Evolutionary conservation across 768 basidiomycete genomes (phyloP), one percentile per base, ranked within the genome.

Genomic region (Tulasnella sp.): DNA sequence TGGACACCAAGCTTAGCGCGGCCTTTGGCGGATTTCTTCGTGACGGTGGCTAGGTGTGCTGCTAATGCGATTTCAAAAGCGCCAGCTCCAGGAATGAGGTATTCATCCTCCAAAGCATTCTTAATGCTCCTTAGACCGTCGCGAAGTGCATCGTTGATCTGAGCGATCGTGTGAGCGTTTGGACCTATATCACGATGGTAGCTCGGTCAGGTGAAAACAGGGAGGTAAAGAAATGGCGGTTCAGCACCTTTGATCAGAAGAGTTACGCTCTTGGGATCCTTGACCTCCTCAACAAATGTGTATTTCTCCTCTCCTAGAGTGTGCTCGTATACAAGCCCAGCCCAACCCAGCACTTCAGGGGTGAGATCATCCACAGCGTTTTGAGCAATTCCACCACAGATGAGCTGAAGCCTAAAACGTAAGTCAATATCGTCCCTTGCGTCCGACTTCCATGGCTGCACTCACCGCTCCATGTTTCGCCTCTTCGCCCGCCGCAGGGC

Each of bases 251-350:
- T 99, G 87, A 99, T 93, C 80, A 99, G 88, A 77, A 99, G 88
- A 5, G 98, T 99, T 75, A 98, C 98, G 77, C 91, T 92, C 88
- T 94, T 96, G 39, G 98, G 97, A 79, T 92, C 90, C 85, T 92
- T 94, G 84, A 98, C 97, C 80, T 99, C 94, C 85, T 99, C 98
- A 77, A 99, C 87, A 83, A 99, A 99, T 0, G 98, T 99, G 85
- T 89, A 99, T 83, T 99, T 99, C 83, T 99, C 98, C 86, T 99
- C 98, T 81, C 98, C 98, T 42, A 99, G 89, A 26, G 96, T 98
- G 85, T 98, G 96, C 85, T 99, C 98, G 86, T 99, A 99, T 40
- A 99, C 95, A 80, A 99, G 90, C 11, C 98, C 98, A 57, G 98
- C 98, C 93, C 94, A 98, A 42, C 98, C 98, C 73, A 99, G 91